Evolutionary conservation across 148 eudicot species (phyloP).

Genomic region (Camellia granthamiana): DNA sequence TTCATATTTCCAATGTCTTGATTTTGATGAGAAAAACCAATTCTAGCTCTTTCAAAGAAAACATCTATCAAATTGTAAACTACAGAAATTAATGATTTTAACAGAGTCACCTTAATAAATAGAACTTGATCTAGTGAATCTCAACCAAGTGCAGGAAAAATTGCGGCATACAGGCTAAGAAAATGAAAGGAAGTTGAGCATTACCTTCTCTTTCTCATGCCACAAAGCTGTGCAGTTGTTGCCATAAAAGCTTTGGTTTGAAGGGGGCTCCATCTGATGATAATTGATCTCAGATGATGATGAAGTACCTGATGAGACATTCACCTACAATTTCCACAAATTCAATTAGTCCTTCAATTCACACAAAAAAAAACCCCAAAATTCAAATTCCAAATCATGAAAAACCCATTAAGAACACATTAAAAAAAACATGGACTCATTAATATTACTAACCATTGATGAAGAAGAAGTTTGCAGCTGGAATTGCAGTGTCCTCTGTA

Average conservation of each 20-base stretch:
- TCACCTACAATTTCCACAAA: no score
- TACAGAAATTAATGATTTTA: no score
- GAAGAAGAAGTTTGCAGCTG: conserved; percentile 47
- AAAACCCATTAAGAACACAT: not conserved
- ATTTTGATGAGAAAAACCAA: no score
- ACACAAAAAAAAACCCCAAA: not conserved
- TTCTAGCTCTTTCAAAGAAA: no score
- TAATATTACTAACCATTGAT: conserved; percentile 38
- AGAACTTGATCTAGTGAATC: no score
- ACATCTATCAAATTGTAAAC: no score
- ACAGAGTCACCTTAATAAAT: no score
- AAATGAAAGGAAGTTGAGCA: not conserved
- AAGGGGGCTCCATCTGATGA: conserved; percentile 80
- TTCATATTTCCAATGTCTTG: no score
- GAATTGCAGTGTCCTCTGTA: conserved; percentile 42
- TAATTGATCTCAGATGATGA: conserved; percentile 36
- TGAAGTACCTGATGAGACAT: conserved; percentile 33
- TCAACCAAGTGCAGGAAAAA: no score
- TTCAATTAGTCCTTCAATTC: not conserved
- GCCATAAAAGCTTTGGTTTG: conserved; percentile 61
- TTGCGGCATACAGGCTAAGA: no score
- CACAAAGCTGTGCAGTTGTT: conserved; percentile 36
- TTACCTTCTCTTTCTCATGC: conserved; percentile 63
- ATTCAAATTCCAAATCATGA: not conserved
- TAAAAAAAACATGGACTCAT: not conserved